A percentile compares a stretch with the other conserved stretches of the same genome.
Conservation (phyloP, 164 flowering plant genomes). For the Liriodendron chinense region DNA sequence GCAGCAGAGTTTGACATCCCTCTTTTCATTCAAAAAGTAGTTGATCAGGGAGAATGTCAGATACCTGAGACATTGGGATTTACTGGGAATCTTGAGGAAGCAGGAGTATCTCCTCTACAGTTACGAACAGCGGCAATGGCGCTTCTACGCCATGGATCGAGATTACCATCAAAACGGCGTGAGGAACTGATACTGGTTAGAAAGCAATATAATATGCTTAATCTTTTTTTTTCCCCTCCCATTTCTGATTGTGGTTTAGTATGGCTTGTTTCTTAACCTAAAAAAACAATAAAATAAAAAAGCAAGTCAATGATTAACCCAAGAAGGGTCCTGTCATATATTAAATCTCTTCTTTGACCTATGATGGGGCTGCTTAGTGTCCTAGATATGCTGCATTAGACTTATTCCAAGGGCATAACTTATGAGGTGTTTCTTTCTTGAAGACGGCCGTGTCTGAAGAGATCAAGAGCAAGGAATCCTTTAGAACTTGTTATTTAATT, state of each 20-base stretch:
- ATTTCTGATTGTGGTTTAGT: no score
- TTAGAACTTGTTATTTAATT: no score
- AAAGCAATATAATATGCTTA: not conserved
- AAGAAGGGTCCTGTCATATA: no score
- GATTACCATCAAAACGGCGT: slow-evolving; percentile 81
- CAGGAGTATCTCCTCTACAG: slow-evolving; percentile 88
- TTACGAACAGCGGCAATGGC: slow-evolving; percentile 97
- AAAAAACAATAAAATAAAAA: no score
- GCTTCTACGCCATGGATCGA: slow-evolving; percentile 80
- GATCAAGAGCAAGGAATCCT: no score
- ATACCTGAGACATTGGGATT: slow-evolving; percentile 24
- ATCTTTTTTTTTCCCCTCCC: not conserved
- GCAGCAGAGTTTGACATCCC: slow-evolving; percentile 84
- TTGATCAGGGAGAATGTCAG: slow-evolving; percentile 37
- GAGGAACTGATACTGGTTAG: slow-evolving; percentile 78
- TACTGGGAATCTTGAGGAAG: slow-evolving; percentile 31
- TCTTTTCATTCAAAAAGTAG: slow-evolving; percentile 67
- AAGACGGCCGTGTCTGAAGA: no score
- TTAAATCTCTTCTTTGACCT: no score
- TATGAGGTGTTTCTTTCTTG: no score
- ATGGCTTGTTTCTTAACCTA: not conserved
- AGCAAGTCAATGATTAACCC: no score
- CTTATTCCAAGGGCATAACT: no score
- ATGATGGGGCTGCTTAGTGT: no score
- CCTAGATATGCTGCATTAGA: no score